A percentile compares a stretch with the other conserved stretches of the same genome.
Evolutionary conservation across 495 filamentous ascomycete genomes (phyloP).

Genomic region (Amniculicola lignicola): DNA sequence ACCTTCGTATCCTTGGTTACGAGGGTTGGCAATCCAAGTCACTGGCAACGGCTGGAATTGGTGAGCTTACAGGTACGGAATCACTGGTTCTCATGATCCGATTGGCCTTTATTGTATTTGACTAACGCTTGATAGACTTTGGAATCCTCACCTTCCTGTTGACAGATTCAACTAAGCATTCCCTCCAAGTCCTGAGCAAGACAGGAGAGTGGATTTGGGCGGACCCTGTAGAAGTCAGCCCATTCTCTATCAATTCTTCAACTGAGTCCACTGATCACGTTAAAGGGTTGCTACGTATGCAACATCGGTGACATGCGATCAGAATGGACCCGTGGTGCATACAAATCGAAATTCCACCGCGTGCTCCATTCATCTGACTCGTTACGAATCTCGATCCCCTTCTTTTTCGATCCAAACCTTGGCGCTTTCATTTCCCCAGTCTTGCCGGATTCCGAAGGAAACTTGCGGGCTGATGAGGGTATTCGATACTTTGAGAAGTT

Average conservation of each 20-base stretch:
- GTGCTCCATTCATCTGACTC: slow-evolving; percentile 7
- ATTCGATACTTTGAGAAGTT: slow-evolving; percentile 6
- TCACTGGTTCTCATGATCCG: not conserved
- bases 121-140: slow-evolving; percentile 2
- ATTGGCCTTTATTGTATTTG: too few relatives aligned
- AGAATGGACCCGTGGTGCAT: slow-evolving; percentile 8
- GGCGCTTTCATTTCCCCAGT: slow-evolving; percentile 8
- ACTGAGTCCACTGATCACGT: not conserved
- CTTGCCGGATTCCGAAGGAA: slow-evolving; percentile 2
- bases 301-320: slow-evolving; percentile 8
- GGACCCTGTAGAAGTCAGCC: not conserved
- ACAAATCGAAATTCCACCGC: slow-evolving; percentile 6
- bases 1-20: slow-evolving; percentile 3
- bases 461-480: not conserved
- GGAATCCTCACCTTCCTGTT: slow-evolving; percentile 8
- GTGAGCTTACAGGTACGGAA: slow-evolving; percentile 4
- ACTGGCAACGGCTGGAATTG: slow-evolving; percentile 1
- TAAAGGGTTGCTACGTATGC: slow-evolving; percentile 8
- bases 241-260: not conserved
- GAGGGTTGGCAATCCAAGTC: not conserved
- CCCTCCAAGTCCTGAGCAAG: slow-evolving; percentile 9
- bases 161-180: slow-evolving; percentile 3
- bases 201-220: slow-evolving; percentile 7
- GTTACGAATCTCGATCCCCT: slow-evolving; percentile 8
- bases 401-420: slow-evolving; percentile 12